Evolutionary conservation across 441 rosid species (phyloP).

Genomic region (Populus tomentosa): DNA sequence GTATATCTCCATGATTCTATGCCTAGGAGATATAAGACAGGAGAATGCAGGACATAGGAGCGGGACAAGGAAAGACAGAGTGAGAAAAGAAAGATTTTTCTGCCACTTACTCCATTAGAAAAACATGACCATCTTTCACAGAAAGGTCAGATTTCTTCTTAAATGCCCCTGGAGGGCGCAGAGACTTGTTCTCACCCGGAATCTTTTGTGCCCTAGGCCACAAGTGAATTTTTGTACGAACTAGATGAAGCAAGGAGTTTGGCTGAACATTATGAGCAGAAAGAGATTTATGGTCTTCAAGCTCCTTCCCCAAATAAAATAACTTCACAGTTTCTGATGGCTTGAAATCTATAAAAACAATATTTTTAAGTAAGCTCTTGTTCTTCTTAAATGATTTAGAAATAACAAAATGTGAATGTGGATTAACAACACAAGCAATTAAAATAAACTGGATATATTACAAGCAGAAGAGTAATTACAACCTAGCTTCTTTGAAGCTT

Average conservation of each 20-base stretch:
- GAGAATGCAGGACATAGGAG: not conserved
- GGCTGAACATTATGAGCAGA: conserved; percentile 84
- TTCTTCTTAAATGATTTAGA: conserved; percentile 11
- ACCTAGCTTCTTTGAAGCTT: conserved; percentile 99
- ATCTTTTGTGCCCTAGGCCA: conserved; percentile 88
- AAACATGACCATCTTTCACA: conserved; percentile 92
- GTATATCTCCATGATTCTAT: not conserved
- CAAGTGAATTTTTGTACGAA: conserved; percentile 79
- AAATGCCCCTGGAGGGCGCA: conserved; percentile 98
- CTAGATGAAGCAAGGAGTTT: conserved; percentile 90
- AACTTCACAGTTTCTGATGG: conserved; percentile 77
- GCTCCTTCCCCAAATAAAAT: conserved; percentile 86
- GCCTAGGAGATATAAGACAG: not conserved
- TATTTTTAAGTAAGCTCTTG: conserved; percentile 18
- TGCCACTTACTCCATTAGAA: conserved; percentile 89
- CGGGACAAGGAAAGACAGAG: not conserved
- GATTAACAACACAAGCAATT: not conserved
- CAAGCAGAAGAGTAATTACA: conserved; percentile 15
- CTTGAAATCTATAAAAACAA: conserved; percentile 74
- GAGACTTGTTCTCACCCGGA: conserved; percentile 86
- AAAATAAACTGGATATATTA: not conserved
- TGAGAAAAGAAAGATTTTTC: not conserved
- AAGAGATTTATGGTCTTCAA: conserved; percentile 79
- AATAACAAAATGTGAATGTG: not conserved
- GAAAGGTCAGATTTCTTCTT: conserved; percentile 99